Conservation (phyloP, 331 rosid genomes). For the Stylosanthes scabra region DNA sequence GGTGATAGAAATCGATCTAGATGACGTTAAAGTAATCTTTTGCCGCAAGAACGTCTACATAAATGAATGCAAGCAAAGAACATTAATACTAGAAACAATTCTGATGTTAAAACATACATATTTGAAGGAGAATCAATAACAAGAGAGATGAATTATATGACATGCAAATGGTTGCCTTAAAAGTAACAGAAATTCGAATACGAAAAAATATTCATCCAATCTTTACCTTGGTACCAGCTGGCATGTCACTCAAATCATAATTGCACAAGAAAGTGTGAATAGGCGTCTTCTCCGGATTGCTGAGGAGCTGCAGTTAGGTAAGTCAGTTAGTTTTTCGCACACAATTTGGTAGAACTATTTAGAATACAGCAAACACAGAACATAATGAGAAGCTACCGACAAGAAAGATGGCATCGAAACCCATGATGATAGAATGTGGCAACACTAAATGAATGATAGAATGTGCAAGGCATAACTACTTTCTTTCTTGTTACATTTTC, state of each 20-base stretch:
- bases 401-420: neutral
- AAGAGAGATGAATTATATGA: neutral
- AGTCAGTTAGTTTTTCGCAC: slow-evolving; percentile 15
- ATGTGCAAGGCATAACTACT: slow-evolving; percentile 6
- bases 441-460: neutral
- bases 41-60: slow-evolving; percentile 79
- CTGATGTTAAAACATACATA: neutral
- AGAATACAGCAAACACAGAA: slow-evolving; percentile 21
- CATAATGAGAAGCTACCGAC: slow-evolving; percentile 15
- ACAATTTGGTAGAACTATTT: slow-evolving; percentile 18
- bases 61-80: slow-evolving; percentile 38
- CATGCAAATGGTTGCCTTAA: slow-evolving; percentile 15
- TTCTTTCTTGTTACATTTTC: neutral
- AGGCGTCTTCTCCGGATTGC: slow-evolving; percentile 98
- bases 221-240: slow-evolving; percentile 93
- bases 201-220: neutral
- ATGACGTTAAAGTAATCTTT: slow-evolving; percentile 67
- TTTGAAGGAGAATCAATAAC: slow-evolving; percentile 7
- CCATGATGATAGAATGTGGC: slow-evolving; percentile 11
- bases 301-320: slow-evolving; percentile 76
- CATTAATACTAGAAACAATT: slow-evolving; percentile 7
- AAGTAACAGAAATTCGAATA: slow-evolving; percentile 29
- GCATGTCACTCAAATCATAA: slow-evolving; percentile 96
- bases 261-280: slow-evolving; percentile 93
- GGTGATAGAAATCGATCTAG: slow-evolving; percentile 38